Evolutionary conservation across 2,329 filamentous ascomycete species (phyloP).

Genomic region (Fusarium sp.): DNA sequence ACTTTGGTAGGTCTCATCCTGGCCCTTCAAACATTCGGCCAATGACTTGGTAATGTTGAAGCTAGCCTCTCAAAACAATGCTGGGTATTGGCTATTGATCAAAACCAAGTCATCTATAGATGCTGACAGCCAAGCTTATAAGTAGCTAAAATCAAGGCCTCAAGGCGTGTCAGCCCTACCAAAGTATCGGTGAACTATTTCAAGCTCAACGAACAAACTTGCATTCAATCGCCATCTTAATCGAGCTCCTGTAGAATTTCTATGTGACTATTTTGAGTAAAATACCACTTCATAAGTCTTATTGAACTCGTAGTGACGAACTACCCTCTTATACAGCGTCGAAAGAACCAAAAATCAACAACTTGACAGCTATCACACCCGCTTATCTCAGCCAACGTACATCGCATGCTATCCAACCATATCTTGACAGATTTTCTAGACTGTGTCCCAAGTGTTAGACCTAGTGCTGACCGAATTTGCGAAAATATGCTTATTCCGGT

Average conservation of each 20-base stretch:
- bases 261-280: no score
- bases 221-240: no score
- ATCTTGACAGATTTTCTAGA: background rate
- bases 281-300: no score
- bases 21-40: background rate
- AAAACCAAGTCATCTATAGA: background rate
- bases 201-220: background rate
- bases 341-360: background rate
- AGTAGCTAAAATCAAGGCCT: background rate
- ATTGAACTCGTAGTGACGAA: background rate
- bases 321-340: background rate
- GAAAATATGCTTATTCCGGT: background rate
- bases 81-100: background rate
- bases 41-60: background rate
- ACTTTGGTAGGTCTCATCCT: background rate
- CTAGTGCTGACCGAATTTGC: constrained; percentile 12
- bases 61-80: background rate
- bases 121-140: constrained; percentile 13
- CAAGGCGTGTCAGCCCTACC: constrained; percentile 9
- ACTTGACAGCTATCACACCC: background rate
- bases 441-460: background rate
- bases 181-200: background rate
- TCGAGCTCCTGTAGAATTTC: no score
- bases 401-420: background rate
- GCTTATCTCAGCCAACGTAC: constrained; percentile 19